Evolutionary conservation across 129 eudicot species (phyloP), one percentile per base, ranked within the genome.

Genomic region (Chrysanthemum makinoi): DNA sequence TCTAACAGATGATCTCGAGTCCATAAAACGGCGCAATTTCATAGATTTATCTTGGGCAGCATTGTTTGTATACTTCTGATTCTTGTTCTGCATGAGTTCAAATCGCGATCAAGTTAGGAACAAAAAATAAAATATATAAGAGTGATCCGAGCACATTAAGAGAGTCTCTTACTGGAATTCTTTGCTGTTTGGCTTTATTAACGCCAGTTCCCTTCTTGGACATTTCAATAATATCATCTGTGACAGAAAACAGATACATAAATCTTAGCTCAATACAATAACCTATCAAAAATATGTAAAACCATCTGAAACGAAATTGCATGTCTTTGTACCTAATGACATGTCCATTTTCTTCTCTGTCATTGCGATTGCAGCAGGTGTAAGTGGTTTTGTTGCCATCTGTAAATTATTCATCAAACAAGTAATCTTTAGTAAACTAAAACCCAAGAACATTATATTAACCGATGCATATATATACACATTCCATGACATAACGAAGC

Each of bases 281-380:
- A 62, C 48, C 48, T n/a, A 2, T 0, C 51, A 55, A 54, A 6
- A 54, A 4, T 22, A 66, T 9, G 47, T 76, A 22, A 22, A 22
- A 22, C 24, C 24, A 22, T 22, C 24, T 22, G 24, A 22, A 22
- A 22, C 24, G 24, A 22, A 22, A 22, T 22, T 22, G 24, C 24
- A 22, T 22, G 24, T 22, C 24, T 22, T 22, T 22, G 24, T 22
- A 94, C 98, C 98, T 84, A 95, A 77, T 71, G 88, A 59, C 99
- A 95, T 95, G 76, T 84, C 91, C 94, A 95, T 88, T 80, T 95
- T 95, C 91, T 95, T 95, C 87, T 90, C 99, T 7, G 99, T 90
- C 69, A 90, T 82, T 65, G 99, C 99, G 71, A 95, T 90, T 18
- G 97, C 89, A 79, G 92, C 97, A n/a, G 57, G 81, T 68, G 93